These are phyloP conservation scores for Coelastrella sp. DNA, from an alignment of 139 green algal species.

Conservation along the genomic window DNA sequence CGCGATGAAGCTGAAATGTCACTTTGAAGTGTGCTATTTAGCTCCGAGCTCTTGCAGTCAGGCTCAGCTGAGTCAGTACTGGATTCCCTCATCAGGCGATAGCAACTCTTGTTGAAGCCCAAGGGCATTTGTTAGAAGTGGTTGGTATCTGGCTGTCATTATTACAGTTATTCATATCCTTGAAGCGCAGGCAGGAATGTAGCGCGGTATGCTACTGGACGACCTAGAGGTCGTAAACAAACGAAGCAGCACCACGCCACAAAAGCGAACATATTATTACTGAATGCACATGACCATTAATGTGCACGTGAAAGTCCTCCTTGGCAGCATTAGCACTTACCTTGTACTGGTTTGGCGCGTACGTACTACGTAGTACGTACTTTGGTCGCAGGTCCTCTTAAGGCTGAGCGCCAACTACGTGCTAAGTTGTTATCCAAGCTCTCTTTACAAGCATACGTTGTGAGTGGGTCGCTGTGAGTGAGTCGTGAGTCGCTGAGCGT, in stretches of 20 bases:
- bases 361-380: no score
- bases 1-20: background rate
- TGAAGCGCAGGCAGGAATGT: background rate
- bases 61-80: background rate
- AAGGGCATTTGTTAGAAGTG: background rate
- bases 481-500: no score
- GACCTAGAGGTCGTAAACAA: background rate
- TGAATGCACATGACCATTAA: background rate
- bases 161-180: background rate
- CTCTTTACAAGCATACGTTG: background rate
- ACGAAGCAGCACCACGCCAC: background rate
- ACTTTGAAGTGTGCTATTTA: no score
- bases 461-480: background rate
- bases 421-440: background rate
- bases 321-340: background rate
- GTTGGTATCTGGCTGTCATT: background rate
- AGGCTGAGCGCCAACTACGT: background rate
- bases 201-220: background rate
- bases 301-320: background rate
- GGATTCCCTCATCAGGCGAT: background rate
- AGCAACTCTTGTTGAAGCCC: background rate
- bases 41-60: no score
- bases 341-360: background rate
- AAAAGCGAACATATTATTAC: background rate
- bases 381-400: background rate